These are phyloP conservation scores for Henckelia pumila DNA, from an alignment of 257 asterid genomes.

Conservation along the genomic window DNA sequence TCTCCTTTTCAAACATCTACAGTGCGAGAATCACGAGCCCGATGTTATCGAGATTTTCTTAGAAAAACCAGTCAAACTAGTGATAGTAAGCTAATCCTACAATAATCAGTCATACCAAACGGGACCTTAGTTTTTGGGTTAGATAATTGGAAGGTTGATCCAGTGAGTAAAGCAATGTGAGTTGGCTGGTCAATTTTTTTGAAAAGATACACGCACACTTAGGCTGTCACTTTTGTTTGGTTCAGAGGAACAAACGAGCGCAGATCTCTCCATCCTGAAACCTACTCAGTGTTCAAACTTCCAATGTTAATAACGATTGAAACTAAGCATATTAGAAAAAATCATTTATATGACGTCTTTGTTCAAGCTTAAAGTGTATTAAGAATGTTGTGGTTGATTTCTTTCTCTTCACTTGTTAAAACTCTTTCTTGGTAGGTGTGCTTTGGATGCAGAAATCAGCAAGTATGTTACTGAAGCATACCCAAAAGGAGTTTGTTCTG, in stretches of 20 bases:
- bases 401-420: slow-evolving; percentile 15
- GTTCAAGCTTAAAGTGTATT: slow-evolving; percentile 1
- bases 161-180: neutral
- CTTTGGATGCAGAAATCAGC: slow-evolving; percentile 77
- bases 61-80: too few relatives aligned
- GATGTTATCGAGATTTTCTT: too few relatives aligned
- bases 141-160: neutral
- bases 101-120: too few relatives aligned
- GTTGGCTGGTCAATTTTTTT: neutral
- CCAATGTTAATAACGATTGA: neutral
- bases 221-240: neutral
- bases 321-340: neutral
- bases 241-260: neutral
- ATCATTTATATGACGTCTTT: slow-evolving; percentile 1
- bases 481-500: slow-evolving; percentile 86
- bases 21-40: too few relatives aligned
- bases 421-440: slow-evolving; percentile 53
- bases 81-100: too few relatives aligned
- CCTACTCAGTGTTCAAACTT: slow-evolving; percentile 4
- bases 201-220: neutral
- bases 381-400: neutral
- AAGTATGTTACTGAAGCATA: slow-evolving; percentile 87
- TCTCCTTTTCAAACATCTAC: too few relatives aligned
- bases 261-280: neutral
- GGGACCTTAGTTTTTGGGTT: neutral